Evolutionary conservation across 352 stramenopile species (phyloP), one percentile per base, ranked within the genome.

Genomic region (Phytophthora constricta): DNA sequence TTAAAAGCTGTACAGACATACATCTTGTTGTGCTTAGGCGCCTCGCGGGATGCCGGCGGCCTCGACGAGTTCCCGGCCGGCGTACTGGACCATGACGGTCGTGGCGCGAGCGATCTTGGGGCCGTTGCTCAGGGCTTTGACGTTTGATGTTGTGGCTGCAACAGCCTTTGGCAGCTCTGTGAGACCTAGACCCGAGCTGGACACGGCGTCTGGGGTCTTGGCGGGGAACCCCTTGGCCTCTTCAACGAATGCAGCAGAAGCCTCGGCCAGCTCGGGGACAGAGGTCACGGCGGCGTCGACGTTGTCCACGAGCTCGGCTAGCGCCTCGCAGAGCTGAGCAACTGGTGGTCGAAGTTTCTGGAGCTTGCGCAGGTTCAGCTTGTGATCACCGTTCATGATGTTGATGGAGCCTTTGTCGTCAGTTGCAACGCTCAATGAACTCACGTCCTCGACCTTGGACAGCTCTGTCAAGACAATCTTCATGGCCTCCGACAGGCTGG

Each of bases 251-350:
- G 72, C 50, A 7, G 67, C 63, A 7, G 68, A 77, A 65, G 82
- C 68, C 27, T 82, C 72, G 10, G 58, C 66, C 17, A 87, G 69
- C 43, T 84, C 79, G 1, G 79, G 79, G 26, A 87, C 69, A 3
- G 77, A 85, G 8, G 58, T 78, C 23, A 65, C 79, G 0, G 79
- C 79, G 0, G 74, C 84, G 58, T 84, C 25, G 1, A 86, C 63
- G 55, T 87, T 87, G 8, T 87, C 77, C n/a, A 87, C 42, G 16
- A 87, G 54, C 16, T 84, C 79, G 5, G 79, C 66, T 23, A 87
- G 50, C 22, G 79, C 79, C 11, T 87, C 79, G 4, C 77, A 74
- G n/a, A 87, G 70, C 48, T 82, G 71, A 9, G 46, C 43, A 8
- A 70, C 77, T 2, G 76, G 79, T 28, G 72, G 58, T 7, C 74